Evolutionary conservation across 306 rosid genomes (phyloP), one percentile per base, ranked within the genome.

Genomic region (Cucumis hystrix): DNA sequence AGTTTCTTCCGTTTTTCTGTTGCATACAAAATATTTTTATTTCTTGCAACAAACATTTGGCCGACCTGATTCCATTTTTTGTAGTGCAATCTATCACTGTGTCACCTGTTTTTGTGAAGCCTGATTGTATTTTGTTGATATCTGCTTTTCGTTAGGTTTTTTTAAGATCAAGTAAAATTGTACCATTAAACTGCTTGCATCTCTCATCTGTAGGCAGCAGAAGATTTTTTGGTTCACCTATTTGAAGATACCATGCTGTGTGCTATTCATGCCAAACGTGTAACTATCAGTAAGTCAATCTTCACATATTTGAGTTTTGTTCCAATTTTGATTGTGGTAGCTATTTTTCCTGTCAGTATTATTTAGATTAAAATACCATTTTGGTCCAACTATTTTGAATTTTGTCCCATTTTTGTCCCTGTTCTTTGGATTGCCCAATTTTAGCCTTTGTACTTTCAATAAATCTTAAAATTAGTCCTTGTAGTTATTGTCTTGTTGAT

Each of bases 211-310:
- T 59, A 95, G 99, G 99, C 97, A 74, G 89, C 99, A 21, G 99
- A 95, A 80, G 92, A 88, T 40, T 80, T 70, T 84, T 76, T 95
- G 57, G 87, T 92, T 78, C 84, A 80, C 63, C 66, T 95, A 78
- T 95, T 95, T 88, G 90, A 92, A 85, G 91, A 84, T 77, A 85
- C 92, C 77, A 89, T 88, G 93, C 91, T 92, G 30, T 92, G 99
- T 80, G 89, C 99, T 39, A 86, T 95, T 85, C 99, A 92, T 81
- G 99, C 97, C 23, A 90, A 67, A 81, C 97, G 97, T 68, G 89
- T 95, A 45, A 92, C 97, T 67, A 93, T 92, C 55, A 95, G 99
- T 95, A 90, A 92, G 99, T 64, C 62, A 65, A 49, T 25, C 25
- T 35, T 77, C 4, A 17, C 20, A 12, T n/a, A 11, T 57, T 16